Evolutionary conservation across 192 early-diverging fungal genomes (phyloP), one percentile per base, ranked within the genome.

Genomic region (Rhizophagus sp.): DNA sequence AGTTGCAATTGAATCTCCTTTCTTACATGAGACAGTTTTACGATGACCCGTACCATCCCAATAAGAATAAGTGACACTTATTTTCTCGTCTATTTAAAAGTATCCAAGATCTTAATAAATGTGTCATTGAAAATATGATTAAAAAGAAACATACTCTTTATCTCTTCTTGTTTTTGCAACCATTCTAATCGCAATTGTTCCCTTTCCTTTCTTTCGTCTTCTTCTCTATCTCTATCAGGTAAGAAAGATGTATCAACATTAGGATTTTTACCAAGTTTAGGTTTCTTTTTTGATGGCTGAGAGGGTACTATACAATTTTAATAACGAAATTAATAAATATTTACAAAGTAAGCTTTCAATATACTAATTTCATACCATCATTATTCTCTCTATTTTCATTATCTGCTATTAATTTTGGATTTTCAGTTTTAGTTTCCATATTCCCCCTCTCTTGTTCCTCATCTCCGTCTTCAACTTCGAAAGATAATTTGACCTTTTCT

Each of bases 1-100:
- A 81, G 92, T 88, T 9, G 89, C 91, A 50, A 98, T 95, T 0
- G 94, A 94, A 82, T 97, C 92, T 64, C 95, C 96, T 80, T 96
- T 96, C 41, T 85, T 84, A 84, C 94, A 95, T 84, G 88, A 84
- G 50, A 65, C 69, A 73, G 89, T 84, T 39, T 91, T 93, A 52
- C 97, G 94, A 78, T 98, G 97, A 2, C 97, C 97, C n/a, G 92
- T 89, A 22, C 97, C 97, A 81, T 98, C 96, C 97, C 97, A 98
- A 80, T 96, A 98, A 68, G 92, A 94, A 82, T 97, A 98, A 22
- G 96, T 96, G 70, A 98, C 93, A 19, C 82, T 81, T 47, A 98
- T 95, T 10, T 85, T 84, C 82, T 98, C 94, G 63, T 91, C 89
- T 90, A 70, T 44, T 70, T 67, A 4, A 63, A 22, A 25, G 24